These are phyloP conservation scores for Marasmius fiardii DNA, from an alignment of 1,284 basidiomycete genomes.

Conservation along the genomic window DNA sequence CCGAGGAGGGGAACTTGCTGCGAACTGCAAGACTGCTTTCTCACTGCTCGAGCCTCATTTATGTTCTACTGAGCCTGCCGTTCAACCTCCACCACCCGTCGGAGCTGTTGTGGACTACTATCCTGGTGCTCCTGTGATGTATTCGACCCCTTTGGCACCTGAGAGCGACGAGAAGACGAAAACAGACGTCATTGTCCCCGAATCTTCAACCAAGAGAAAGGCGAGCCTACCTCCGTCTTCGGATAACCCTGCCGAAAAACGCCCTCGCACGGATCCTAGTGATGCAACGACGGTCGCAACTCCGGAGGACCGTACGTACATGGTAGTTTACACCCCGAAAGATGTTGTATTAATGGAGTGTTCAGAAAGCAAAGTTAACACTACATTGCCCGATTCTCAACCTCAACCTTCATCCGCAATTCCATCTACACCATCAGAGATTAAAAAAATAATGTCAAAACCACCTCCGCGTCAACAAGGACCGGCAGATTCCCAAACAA, in stretches of 20 bases:
- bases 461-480: slow-evolving; percentile 24
- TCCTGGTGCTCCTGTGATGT: slow-evolving; percentile 20
- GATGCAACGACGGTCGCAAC: slow-evolving; percentile 32
- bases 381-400: not conserved
- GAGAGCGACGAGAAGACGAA: too few species aligned
- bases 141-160: slow-evolving; percentile 13
- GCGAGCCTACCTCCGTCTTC: slow-evolving; percentile 35
- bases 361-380: slow-evolving; percentile 9
- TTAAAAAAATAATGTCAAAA: not conserved
- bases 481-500: slow-evolving; percentile 30
- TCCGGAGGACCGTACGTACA: not conserved
- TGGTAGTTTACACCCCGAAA: slow-evolving; percentile 10
- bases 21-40: slow-evolving; percentile 64
- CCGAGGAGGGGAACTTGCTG: slow-evolving; percentile 54
- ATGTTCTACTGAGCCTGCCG: slow-evolving; percentile 46
- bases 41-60: slow-evolving; percentile 68
- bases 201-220: slow-evolving; percentile 41
- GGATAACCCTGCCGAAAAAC: slow-evolving; percentile 50
- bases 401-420: not conserved
- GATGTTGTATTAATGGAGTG: slow-evolving; percentile 20
- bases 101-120: slow-evolving; percentile 12
- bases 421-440: not conserved
- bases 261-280: slow-evolving; percentile 41
- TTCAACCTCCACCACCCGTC: slow-evolving; percentile 17
- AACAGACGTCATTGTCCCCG: not conserved